Percentiles rank a stretch among this genome's conserved stretches.
phyloP scores from a whole-genome alignment of 176 grass and related monocot species.

The Coix lacrymajobi region DNA sequence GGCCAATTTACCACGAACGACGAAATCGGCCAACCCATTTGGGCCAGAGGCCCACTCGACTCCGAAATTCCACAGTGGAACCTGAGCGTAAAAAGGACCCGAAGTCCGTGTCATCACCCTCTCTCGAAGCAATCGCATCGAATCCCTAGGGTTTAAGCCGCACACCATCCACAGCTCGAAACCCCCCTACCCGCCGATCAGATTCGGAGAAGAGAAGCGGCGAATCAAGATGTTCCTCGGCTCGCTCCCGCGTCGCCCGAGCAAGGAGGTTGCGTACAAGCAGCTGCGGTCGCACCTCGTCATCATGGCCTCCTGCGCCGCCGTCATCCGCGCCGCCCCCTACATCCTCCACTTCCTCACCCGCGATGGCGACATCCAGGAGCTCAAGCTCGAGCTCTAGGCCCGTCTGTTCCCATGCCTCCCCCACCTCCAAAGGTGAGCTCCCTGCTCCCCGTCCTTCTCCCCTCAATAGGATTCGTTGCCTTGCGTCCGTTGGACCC shows the following conservation, averaged over 20 bases:
- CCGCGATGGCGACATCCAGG: conserved; percentile 32
- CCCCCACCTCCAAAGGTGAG: conserved; percentile 1
- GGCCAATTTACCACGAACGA: not conserved
- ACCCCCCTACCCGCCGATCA: conserved; percentile 16
- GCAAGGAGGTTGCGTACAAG: conserved; percentile 72
- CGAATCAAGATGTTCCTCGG: conserved; percentile 44
- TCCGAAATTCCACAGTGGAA: not conserved
- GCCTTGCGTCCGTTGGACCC: not conserved
- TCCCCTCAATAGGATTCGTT: not conserved
- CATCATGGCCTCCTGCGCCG: conserved; percentile 46
- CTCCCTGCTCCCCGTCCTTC: not conserved
- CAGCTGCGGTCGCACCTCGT: conserved; percentile 44
- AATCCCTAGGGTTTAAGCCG: conserved; percentile 35
- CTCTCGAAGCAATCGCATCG: not conserved
- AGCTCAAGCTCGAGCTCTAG: conserved; percentile 61
- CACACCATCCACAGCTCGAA: conserved; percentile 13
- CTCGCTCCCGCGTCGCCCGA: conserved; percentile 36
- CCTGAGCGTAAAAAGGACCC: not conserved
- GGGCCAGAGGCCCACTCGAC: not conserved
- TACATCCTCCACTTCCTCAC: conserved; percentile 65
- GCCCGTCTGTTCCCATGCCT: not conserved
- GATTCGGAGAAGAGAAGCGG: not conserved
- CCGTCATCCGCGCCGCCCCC: conserved; percentile 55
- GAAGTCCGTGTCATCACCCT: not conserved
- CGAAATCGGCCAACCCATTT: not conserved